These are phyloP conservation scores for Ganoderma meredithae DNA, from an alignment of 1,284 basidiomycete species.

Conservation along the genomic window DNA sequence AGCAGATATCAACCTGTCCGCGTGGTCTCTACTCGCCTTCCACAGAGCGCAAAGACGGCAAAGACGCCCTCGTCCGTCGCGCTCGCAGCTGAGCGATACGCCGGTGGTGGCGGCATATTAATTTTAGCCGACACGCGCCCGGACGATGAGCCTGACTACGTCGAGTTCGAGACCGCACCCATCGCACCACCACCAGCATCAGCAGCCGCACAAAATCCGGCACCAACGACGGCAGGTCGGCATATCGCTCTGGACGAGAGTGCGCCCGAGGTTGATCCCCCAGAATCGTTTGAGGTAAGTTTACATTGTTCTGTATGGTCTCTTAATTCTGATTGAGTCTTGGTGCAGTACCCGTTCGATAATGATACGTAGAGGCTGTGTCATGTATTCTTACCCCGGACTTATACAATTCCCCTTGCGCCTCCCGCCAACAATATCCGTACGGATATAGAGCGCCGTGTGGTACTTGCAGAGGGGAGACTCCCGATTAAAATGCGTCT, in stretches of 20 bases:
- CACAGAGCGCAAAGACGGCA: slow-evolving; percentile 44
- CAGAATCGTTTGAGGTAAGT: slow-evolving; percentile 82
- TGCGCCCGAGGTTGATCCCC: slow-evolving; percentile 79
- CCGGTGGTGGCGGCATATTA: slow-evolving; percentile 86
- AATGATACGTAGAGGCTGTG: slow-evolving; percentile 55
- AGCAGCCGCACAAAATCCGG: slow-evolving; percentile 30
- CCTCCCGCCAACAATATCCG: background rate
- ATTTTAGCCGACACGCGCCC: slow-evolving; percentile 77
- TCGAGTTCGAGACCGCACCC: slow-evolving; percentile 68
- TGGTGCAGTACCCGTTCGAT: slow-evolving; percentile 66
- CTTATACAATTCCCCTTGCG: slow-evolving; percentile 26
- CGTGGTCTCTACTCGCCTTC: slow-evolving; percentile 66
- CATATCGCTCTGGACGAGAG: slow-evolving; percentile 75
- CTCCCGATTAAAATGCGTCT: background rate
- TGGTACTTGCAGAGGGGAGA: background rate
- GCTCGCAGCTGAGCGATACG: slow-evolving; percentile 63
- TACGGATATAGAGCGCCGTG: background rate
- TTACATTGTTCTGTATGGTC: slow-evolving; percentile 7
- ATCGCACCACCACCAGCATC: slow-evolving; percentile 47
- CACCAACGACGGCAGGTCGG: slow-evolving; percentile 39
- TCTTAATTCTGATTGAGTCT: slow-evolving; percentile 28
- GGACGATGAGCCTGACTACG: slow-evolving; percentile 73
- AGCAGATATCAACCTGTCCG: slow-evolving; percentile 92
- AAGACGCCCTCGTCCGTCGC: slow-evolving; percentile 39
- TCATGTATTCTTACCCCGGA: slow-evolving; percentile 32